Conservation (phyloP, 1,284 basidiomycete genomes). For the Leccinum pachyderme region DNA sequence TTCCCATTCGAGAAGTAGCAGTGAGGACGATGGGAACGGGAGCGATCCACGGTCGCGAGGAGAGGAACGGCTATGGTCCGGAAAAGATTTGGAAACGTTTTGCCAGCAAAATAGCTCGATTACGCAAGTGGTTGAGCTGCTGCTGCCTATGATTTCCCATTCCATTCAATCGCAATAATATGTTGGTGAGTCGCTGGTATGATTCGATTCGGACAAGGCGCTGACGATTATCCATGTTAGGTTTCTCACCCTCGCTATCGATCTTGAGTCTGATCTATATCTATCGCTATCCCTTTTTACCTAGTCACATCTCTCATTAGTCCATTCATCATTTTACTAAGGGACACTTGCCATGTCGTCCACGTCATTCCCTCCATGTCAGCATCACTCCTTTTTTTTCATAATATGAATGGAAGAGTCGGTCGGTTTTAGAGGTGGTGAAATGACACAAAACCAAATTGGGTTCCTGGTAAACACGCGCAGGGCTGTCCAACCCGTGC, state of each 20-base stretch:
- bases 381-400: conserved; percentile 14
- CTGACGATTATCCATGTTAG: conserved; percentile 17
- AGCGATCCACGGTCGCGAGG: conserved; percentile 28
- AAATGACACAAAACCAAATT: conserved; percentile 3
- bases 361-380: conserved; percentile 15
- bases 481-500: conserved; percentile 25
- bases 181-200: conserved; percentile 21
- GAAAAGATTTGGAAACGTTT: conserved; percentile 62
- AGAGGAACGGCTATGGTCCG: conserved; percentile 59
- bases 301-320: conserved; percentile 28
- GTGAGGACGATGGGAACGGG: conserved; percentile 37
- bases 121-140: conserved; percentile 52
- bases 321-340: conserved; percentile 24
- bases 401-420: neutral
- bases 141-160: conserved; percentile 45
- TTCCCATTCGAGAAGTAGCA: conserved; percentile 34
- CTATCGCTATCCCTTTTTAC: conserved; percentile 25
- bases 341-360: conserved; percentile 4
- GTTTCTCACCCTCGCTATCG: conserved; percentile 21
- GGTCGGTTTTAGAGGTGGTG: neutral
- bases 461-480: conserved; percentile 3
- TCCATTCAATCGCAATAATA: conserved; percentile 25
- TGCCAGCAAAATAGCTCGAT: conserved; percentile 74
- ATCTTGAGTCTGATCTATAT: conserved; percentile 23
- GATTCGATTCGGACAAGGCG: neutral